Percentiles rank a stretch among this genome's conserved stretches.
Conservation (phyloP, 768 basidiomycete genomes). For the Trametes punicea region DNA sequence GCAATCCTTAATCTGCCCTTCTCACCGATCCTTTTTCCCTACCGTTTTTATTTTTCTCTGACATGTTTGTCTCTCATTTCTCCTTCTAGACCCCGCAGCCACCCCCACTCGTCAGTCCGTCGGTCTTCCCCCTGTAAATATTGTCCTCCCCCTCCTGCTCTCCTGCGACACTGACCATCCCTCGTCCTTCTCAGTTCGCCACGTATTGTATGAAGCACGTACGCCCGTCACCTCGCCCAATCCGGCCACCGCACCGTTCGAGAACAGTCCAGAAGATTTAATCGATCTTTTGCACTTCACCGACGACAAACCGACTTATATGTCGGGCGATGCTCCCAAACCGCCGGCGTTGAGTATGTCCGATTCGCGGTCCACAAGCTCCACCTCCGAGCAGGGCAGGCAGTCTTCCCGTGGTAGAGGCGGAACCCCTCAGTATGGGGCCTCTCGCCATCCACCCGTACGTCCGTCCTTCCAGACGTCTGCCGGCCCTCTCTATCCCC, state of each 20-base stretch:
- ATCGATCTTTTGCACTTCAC: conserved; percentile 14
- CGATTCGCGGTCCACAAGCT: conserved; percentile 20
- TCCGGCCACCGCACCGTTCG: conserved; percentile 18
- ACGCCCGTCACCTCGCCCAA: conserved; percentile 15
- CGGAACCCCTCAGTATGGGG: conserved; percentile 11
- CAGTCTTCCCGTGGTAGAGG: conserved; percentile 22
- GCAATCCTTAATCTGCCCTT: conserved; percentile 1
- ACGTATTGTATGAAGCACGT: conserved; percentile 21
- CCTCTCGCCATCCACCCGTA: conserved; percentile 23
- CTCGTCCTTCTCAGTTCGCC: not conserved
- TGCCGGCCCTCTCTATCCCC: conserved; percentile 14
- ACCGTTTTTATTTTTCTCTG: conserved; percentile 17
- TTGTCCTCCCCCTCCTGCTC: not conserved
- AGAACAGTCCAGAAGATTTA: conserved; percentile 25
- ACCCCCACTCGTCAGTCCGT: conserved; percentile 18
- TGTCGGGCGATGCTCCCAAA: conserved; percentile 20
- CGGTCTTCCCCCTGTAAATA: conserved; percentile 17
- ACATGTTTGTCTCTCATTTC: conserved; percentile 20
- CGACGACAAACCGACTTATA: conserved; percentile 14
- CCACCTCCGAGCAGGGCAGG: conserved; percentile 20
- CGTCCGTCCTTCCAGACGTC: conserved; percentile 22
- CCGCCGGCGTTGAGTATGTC: conserved; percentile 23
- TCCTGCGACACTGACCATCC: not conserved
- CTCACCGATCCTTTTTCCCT: conserved; percentile 12
- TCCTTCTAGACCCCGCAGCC: conserved; percentile 22